Evolutionary conservation across 805 yeast species (phyloP).

Genomic region (Schizosaccharomyces octosporus): DNA sequence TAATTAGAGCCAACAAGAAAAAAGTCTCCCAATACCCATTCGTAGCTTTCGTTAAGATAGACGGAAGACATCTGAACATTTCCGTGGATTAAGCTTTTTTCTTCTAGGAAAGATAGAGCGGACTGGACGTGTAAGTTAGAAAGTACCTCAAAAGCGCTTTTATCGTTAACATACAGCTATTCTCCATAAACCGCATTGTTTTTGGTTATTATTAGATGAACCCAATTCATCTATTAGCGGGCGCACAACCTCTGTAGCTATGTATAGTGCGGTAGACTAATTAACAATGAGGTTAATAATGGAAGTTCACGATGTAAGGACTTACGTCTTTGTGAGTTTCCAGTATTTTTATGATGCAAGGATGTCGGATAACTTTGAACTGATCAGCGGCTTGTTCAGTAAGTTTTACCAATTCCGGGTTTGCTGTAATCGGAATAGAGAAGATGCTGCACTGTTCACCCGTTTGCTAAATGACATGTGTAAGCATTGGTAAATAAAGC

Average conservation of each 20-base stretch:
- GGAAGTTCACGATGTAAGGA: too few relatives aligned
- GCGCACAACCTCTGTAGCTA: background rate
- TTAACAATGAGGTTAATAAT: background rate
- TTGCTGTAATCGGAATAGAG: background rate
- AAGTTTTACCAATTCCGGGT: background rate
- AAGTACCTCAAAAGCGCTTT: background rate
- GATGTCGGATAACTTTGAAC: background rate
- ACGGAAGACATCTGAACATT: background rate
- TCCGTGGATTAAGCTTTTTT: background rate
- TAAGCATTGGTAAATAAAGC: background rate
- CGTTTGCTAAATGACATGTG: background rate
- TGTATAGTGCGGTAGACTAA: background rate
- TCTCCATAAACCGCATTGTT: background rate
- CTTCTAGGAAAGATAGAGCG: background rate
- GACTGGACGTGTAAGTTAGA: background rate
- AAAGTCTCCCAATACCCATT: background rate
- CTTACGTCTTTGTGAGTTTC: background rate
- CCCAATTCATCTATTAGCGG: background rate
- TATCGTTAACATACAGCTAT: background rate
- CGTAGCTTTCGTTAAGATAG: background rate
- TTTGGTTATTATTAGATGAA: background rate
- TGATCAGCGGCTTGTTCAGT: background rate
- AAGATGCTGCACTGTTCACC: background rate
- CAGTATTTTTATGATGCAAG: background rate
- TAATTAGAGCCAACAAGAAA: background rate